A percentile compares a stretch with the other conserved stretches of the same genome.
Evolutionary conservation across 2,329 filamentous ascomycete genomes (phyloP).

Genomic region (Penicillium sp.): DNA sequence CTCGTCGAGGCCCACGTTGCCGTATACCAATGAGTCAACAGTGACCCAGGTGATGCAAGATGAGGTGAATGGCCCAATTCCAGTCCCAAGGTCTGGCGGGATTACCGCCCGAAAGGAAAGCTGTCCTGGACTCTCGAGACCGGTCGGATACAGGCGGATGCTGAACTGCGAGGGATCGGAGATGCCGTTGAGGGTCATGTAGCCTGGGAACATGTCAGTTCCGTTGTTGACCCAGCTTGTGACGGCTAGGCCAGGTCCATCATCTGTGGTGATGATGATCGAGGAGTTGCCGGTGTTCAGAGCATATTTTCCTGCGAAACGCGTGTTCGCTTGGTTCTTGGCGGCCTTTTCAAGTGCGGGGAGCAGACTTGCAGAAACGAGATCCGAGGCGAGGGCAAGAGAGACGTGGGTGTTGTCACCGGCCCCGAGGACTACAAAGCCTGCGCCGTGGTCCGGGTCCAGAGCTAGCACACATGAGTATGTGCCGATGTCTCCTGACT

Average conservation of each 20-base stretch:
- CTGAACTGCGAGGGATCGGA: too few species aligned
- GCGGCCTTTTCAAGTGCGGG: slow-evolving; percentile 22
- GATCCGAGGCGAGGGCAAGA: slow-evolving; percentile 12
- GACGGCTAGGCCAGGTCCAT: slow-evolving; percentile 17
- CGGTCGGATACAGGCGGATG: too few species aligned
- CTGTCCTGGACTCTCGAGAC: too few species aligned
- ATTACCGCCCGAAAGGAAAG: too few species aligned
- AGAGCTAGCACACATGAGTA: slow-evolving; percentile 26
- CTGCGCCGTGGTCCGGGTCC: slow-evolving; percentile 25
- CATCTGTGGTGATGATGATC: slow-evolving; percentile 20
- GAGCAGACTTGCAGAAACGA: slow-evolving; percentile 14
- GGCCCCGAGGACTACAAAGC: slow-evolving; percentile 25
- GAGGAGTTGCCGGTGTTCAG: slow-evolving; percentile 9
- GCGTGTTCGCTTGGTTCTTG: slow-evolving; percentile 17
- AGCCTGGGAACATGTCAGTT: too few species aligned
- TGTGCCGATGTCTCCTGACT: slow-evolving; percentile 23
- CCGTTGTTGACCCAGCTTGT: slow-evolving; percentile 19
- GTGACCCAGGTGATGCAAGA: too few species aligned
- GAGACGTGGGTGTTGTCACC: slow-evolving; percentile 9
- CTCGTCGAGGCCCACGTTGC: too few species aligned
- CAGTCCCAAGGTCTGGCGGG: too few species aligned
- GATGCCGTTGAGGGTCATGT: too few species aligned
- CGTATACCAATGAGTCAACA: too few species aligned
- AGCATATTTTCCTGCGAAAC: slow-evolving; percentile 21
- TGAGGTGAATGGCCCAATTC: too few species aligned